These are phyloP conservation scores for Colletotrichum liaoningense DNA, from an alignment of 2,329 filamentous ascomycete species.

Conservation along the genomic window DNA sequence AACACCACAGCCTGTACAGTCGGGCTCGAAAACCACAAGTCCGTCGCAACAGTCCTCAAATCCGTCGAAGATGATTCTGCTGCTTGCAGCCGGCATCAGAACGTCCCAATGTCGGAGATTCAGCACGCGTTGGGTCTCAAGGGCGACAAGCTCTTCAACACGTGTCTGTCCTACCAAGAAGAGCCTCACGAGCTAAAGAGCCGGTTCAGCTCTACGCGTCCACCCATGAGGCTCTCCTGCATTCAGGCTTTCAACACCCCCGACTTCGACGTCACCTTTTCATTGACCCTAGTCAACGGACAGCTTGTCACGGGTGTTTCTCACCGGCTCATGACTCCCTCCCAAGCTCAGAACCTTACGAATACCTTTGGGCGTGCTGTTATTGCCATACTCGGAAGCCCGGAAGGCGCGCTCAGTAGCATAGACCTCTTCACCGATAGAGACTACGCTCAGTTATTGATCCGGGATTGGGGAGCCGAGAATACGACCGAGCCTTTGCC, in stretches of 20 bases:
- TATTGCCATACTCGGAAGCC: conserved; percentile 55
- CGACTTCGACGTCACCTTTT: conserved; percentile 59
- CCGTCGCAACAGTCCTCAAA: conserved; percentile 47
- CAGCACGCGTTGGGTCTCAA: conserved; percentile 58
- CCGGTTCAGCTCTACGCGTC: conserved; percentile 42
- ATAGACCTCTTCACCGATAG: conserved; percentile 66
- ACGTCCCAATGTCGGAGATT: conserved; percentile 58
- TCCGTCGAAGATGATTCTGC: conserved; percentile 46
- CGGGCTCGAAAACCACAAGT: conserved; percentile 46
- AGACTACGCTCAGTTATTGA: conserved; percentile 65
- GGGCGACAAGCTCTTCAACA: conserved; percentile 61
- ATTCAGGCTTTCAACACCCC: conserved; percentile 55
- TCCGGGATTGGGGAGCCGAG: conserved; percentile 60
- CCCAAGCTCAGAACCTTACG: conserved; percentile 60
- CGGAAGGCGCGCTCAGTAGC: conserved; percentile 54
- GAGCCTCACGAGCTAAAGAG: conserved; percentile 49
- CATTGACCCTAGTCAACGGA: conserved; percentile 54
- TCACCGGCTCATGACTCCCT: conserved; percentile 54
- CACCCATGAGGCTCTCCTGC: conserved; percentile 46
- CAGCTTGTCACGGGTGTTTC: conserved; percentile 57
- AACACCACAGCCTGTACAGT: conserved; percentile 49
- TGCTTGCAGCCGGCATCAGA: conserved; percentile 52
- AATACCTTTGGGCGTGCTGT: conserved; percentile 66
- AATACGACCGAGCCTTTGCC: conserved; percentile 52
- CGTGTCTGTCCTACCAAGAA: conserved; percentile 60